phyloP scores from a whole-genome alignment of 2,329 filamentous ascomycete species.

The Penicillium sp. region DNA sequence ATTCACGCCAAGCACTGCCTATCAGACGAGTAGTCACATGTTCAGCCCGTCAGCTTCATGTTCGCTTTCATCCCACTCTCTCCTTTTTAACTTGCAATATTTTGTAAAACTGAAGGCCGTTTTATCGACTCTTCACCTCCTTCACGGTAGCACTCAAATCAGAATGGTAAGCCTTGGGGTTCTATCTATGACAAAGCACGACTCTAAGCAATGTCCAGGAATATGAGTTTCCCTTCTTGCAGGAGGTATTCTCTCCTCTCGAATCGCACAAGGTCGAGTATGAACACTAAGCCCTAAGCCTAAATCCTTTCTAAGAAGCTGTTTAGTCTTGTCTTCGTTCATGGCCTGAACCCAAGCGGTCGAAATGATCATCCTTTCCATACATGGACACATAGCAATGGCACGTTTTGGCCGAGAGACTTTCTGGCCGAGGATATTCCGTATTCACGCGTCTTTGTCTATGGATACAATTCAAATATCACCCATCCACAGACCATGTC shows the following conservation, averaged over 20 bases:
- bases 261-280: conserved; percentile 31
- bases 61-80: not conserved
- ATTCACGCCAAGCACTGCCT: not conserved
- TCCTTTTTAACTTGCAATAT: not conserved
- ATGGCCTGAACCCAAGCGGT: conserved; percentile 32
- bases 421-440: conserved; percentile 28
- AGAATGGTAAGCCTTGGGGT: not conserved
- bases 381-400: conserved; percentile 33
- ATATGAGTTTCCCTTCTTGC: conserved; percentile 32
- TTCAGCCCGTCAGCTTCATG: not conserved
- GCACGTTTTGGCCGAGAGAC: conserved; percentile 22
- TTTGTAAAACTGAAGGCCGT: not conserved
- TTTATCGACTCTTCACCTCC: not conserved
- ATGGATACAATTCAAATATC: conserved; percentile 35
- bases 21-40: conserved; percentile 9
- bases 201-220: conserved; percentile 11
- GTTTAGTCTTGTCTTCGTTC: conserved; percentile 32
- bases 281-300: not conserved
- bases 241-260: conserved; percentile 28
- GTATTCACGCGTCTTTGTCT: conserved; percentile 31
- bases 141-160: no score
- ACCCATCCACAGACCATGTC: conserved; percentile 34
- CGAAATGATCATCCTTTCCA: conserved; percentile 32
- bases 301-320: not conserved
- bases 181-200: not conserved